A percentile compares a stretch with the other conserved stretches of the same genome.
Conservation (phyloP, 768 basidiomycete species). For the Leccinum boreale region DNA sequence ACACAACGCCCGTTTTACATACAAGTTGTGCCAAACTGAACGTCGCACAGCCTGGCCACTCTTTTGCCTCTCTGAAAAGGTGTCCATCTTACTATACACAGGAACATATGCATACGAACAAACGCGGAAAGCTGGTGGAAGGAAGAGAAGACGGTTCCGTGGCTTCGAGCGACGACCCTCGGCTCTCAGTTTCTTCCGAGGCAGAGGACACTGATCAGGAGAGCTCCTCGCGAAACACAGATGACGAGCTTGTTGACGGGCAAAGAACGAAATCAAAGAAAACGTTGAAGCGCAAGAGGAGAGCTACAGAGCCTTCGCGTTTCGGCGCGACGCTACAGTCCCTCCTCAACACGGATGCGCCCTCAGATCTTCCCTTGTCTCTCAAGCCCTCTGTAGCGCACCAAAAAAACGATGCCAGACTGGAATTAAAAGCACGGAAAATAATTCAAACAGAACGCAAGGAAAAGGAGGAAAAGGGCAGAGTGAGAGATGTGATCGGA, state of each 20-base stretch:
- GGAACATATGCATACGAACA: conserved; percentile 46
- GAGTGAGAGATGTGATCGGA: conserved; percentile 69
- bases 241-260: conserved; percentile 59
- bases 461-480: conserved; percentile 67
- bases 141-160: conserved; percentile 13
- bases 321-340: conserved; percentile 76
- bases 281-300: conserved; percentile 78
- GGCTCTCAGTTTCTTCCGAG: conserved; percentile 12
- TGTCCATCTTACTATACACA: not conserved
- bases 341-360: conserved; percentile 66
- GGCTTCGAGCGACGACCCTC: conserved; percentile 4
- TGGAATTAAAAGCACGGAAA: conserved; percentile 70
- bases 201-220: conserved; percentile 19
- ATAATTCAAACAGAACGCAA: conserved; percentile 68
- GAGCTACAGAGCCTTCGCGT: conserved; percentile 69
- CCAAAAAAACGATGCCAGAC: conserved; percentile 71
- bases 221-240: conserved; percentile 43
- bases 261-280: conserved; percentile 68
- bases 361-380: conserved; percentile 69
- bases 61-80: not conserved
- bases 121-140: conserved; percentile 47
- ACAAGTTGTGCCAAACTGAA: not conserved
- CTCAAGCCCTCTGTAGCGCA: conserved; percentile 71
- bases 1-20: not conserved
- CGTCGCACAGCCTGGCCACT: not conserved